Conservation (phyloP, 129 eudicot genomes). For the Smallanthus sonchifolius region DNA sequence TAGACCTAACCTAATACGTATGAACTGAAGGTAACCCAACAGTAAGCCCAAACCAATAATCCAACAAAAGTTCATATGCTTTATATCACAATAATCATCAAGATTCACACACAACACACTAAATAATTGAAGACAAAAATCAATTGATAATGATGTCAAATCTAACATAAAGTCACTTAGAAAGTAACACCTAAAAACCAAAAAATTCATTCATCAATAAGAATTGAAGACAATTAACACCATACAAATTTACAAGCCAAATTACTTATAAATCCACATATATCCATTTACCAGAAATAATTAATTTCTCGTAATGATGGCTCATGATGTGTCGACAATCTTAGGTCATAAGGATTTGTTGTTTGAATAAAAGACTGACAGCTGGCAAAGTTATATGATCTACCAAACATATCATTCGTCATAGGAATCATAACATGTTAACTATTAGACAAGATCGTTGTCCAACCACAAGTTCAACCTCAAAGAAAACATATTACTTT, state of each 20-base stretch:
- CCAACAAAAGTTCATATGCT: neutral
- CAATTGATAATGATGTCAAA: neutral
- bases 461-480: neutral
- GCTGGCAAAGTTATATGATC: conserved; percentile 17
- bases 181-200: neutral
- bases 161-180: neutral
- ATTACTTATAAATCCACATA: neutral
- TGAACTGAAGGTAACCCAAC: neutral
- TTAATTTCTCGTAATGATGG: neutral
- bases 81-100: neutral
- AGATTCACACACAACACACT: neutral
- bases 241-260: neutral
- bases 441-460: neutral
- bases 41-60: neutral
- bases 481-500: conserved; percentile 1
- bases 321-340: conserved; percentile 12
- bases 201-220: neutral
- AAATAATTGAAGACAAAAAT: neutral
- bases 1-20: neutral
- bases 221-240: neutral
- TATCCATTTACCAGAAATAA: neutral
- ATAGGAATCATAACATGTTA: conserved; percentile 16
- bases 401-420: conserved; percentile 16
- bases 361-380: conserved; percentile 9
- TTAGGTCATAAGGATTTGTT: conserved; percentile 10